Conservation (phyloP, 2,329 filamentous ascomycete species). For the Penicillium sp. region DNA sequence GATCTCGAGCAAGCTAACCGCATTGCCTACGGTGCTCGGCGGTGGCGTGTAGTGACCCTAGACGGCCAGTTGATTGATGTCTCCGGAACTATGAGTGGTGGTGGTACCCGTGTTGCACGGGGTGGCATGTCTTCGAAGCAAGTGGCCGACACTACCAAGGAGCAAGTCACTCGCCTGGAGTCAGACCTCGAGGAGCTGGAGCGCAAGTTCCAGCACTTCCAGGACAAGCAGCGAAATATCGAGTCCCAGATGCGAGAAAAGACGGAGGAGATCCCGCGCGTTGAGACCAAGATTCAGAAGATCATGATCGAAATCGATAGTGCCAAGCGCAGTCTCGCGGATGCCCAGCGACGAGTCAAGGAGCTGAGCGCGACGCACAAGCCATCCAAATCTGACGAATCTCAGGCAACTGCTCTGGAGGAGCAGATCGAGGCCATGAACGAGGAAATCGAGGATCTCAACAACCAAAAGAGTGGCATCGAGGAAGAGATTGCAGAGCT, state of each 20-base stretch:
- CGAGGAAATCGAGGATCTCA: conserved; percentile 73
- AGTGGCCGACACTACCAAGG: conserved; percentile 77
- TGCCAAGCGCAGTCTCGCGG: conserved; percentile 73
- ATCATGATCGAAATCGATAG: conserved; percentile 83
- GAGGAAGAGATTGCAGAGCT: conserved; percentile 89
- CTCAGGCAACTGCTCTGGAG: conserved; percentile 65
- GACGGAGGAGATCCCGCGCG: conserved; percentile 70
- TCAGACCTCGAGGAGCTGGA: conserved; percentile 80
- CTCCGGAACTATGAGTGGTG: conserved; percentile 97
- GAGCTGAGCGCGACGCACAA: conserved; percentile 79
- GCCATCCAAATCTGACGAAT: conserved; percentile 74
- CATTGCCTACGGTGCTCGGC: conserved; percentile 86
- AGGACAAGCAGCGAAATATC: conserved; percentile 75
- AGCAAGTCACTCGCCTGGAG: conserved; percentile 84
- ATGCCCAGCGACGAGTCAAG: conserved; percentile 77
- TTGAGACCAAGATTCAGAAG: conserved; percentile 91
- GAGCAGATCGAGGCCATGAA: conserved; percentile 72
- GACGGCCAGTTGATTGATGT: conserved; percentile 96
- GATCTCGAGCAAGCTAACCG: conserved; percentile 95
- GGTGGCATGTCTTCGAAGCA: conserved; percentile 97
- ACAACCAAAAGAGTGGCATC: conserved; percentile 77
- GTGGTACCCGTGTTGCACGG: conserved; percentile 82
- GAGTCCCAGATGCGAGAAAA: conserved; percentile 69
- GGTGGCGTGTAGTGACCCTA: conserved; percentile 95
- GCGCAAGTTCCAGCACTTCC: conserved; percentile 74